These are phyloP conservation scores for Trypanosoma caninum DNA, from an alignment of 208 protist species.

Conservation along the genomic window DNA sequence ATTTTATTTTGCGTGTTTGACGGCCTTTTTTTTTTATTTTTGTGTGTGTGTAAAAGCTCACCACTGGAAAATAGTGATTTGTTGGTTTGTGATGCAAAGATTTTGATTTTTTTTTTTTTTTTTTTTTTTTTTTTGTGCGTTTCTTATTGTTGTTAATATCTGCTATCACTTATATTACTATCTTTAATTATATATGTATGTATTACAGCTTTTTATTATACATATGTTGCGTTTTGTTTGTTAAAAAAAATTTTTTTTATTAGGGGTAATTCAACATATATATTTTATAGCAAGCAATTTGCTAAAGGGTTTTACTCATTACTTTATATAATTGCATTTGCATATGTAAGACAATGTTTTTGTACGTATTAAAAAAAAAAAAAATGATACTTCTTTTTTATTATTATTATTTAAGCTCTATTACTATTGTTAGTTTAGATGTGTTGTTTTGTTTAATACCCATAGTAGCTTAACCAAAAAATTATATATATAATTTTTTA, in stretches of 20 bases:
- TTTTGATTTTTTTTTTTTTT: background rate
- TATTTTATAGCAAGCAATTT: background rate
- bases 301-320: too few species aligned
- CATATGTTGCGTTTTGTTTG: background rate
- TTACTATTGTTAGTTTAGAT: constrained; percentile 2
- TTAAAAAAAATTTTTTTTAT: background rate
- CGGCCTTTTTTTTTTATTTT: constrained; percentile 15
- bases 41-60: background rate
- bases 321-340: too few species aligned
- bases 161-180: constrained; percentile 5
- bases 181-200: background rate
- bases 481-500: too few species aligned
- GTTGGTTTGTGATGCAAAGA: background rate
- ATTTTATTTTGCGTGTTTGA: constrained; percentile 5
- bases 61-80: too few species aligned
- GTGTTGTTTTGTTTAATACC: background rate
- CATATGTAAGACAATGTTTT: too few species aligned
- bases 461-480: too few species aligned
- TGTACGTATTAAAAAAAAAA: background rate
- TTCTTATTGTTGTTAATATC: background rate
- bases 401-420: background rate
- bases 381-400: background rate
- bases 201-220: background rate
- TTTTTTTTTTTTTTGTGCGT: constrained; percentile 9
- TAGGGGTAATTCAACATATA: background rate